These are phyloP conservation scores for Acanthamoeba lenticulata DNA, from an alignment of 208 protist genomes.

Conservation along the genomic window DNA sequence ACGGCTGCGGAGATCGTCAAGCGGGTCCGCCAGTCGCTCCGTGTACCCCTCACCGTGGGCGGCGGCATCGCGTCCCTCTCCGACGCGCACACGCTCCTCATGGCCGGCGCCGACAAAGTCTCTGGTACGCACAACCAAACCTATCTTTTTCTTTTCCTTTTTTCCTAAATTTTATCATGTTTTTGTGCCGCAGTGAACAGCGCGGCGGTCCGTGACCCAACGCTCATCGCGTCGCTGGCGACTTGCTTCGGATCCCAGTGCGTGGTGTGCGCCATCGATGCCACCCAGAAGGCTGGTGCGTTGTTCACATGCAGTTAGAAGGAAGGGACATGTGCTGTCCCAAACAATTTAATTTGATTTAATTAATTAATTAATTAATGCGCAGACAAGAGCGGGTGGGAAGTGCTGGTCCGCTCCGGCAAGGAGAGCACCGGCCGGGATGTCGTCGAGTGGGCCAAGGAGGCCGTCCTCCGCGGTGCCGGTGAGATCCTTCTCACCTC, in stretches of 20 bases:
- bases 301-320: too few relatives aligned
- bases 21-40: constrained; percentile 20
- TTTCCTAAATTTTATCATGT: neutral
- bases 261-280: constrained; percentile 72
- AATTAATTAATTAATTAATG: too few relatives aligned
- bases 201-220: constrained; percentile 66
- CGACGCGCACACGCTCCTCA: constrained; percentile 45
- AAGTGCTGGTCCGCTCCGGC: constrained; percentile 68
- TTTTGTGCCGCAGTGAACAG: constrained; percentile 64
- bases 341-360: too few relatives aligned
- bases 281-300: neutral
- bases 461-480: constrained; percentile 66
- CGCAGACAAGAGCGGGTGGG: constrained; percentile 61
- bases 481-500: constrained; percentile 75
- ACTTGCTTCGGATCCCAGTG: constrained; percentile 70
- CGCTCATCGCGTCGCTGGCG: constrained; percentile 57
- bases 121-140: neutral
- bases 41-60: constrained; percentile 70
- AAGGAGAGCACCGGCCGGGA: constrained; percentile 70
- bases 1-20: constrained; percentile 38
- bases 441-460: constrained; percentile 69
- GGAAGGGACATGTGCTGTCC: too few relatives aligned
- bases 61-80: constrained; percentile 63
- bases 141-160: neutral
- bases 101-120: constrained; percentile 74